Evolutionary conservation across 2,329 filamentous ascomycete species (phyloP).

Genomic region (Monosporascus sp.): DNA sequence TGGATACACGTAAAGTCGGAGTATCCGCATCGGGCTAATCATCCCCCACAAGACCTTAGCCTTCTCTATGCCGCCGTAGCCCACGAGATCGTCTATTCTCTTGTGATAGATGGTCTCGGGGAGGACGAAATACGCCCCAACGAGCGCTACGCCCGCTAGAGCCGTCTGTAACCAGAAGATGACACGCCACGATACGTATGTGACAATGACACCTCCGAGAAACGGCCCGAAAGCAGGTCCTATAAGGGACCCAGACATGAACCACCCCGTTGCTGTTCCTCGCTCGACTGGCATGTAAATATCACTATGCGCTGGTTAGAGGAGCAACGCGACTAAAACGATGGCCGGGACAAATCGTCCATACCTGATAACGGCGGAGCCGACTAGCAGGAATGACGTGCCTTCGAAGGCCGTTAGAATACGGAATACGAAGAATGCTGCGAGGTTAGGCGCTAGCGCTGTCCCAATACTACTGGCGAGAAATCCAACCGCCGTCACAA

Average conservation of each 20-base stretch:
- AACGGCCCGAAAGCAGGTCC: slow-evolving; percentile 68
- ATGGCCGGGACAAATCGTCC: slow-evolving; percentile 31
- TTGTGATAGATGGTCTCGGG: slow-evolving; percentile 68
- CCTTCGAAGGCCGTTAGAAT: slow-evolving; percentile 71
- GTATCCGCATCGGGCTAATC: slow-evolving; percentile 61
- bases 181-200: slow-evolving; percentile 64
- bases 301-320: slow-evolving; percentile 35
- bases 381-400: slow-evolving; percentile 68
- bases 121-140: slow-evolving; percentile 60
- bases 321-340: slow-evolving; percentile 5
- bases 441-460: slow-evolving; percentile 65
- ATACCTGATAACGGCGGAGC: slow-evolving; percentile 61
- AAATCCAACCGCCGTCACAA: slow-evolving; percentile 59
- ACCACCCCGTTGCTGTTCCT: slow-evolving; percentile 69
- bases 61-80: slow-evolving; percentile 45
- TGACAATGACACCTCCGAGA: slow-evolving; percentile 71
- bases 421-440: slow-evolving; percentile 68
- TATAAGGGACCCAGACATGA: slow-evolving; percentile 64
- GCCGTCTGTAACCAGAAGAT: slow-evolving; percentile 76
- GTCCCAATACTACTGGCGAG: slow-evolving; percentile 66
- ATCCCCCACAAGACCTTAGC: slow-evolving; percentile 52
- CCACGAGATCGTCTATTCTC: slow-evolving; percentile 56
- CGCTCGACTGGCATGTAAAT: slow-evolving; percentile 62
- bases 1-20: slow-evolving; percentile 61
- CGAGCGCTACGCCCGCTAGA: slow-evolving; percentile 53